Conservation (phyloP, 2,329 filamentous ascomycete species). For the Aspergillus tanneri region DNA sequence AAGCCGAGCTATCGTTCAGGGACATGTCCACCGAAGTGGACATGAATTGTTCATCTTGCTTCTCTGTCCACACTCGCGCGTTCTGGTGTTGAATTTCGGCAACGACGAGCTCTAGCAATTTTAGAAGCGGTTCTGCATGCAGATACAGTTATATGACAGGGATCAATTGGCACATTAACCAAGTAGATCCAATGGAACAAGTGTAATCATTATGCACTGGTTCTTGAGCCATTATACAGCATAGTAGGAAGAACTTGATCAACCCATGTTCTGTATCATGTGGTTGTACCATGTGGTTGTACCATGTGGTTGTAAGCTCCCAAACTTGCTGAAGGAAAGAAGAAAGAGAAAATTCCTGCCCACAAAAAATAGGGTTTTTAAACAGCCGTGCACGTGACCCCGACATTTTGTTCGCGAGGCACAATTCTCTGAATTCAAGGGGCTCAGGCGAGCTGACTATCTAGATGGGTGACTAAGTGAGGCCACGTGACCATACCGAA, state of each 20-base stretch:
- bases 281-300: no score
- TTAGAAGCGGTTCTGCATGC: conserved; percentile 41
- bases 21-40: conserved; percentile 31
- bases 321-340: conserved; percentile 4
- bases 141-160: neutral
- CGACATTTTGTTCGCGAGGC: no score
- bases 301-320: neutral
- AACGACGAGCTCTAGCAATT: conserved; percentile 59
- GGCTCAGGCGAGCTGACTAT: no score
- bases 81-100: conserved; percentile 49
- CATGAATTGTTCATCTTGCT: conserved; percentile 52
- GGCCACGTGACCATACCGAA: no score
- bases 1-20: conserved; percentile 40
- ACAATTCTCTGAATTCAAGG: no score
- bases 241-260: no score
- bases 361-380: conserved; percentile 16
- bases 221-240: no score
- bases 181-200: no score
- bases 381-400: conserved; percentile 16
- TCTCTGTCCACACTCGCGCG: conserved; percentile 58
- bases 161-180: neutral
- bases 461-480: no score
- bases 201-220: no score
- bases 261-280: no score
- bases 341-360: conserved; percentile 6